A percentile compares a stretch with the other conserved stretches of the same genome.
Evolutionary conservation across 371 early-diverging fungal genomes (phyloP).

Genomic region (Haplosporangium sp.): DNA sequence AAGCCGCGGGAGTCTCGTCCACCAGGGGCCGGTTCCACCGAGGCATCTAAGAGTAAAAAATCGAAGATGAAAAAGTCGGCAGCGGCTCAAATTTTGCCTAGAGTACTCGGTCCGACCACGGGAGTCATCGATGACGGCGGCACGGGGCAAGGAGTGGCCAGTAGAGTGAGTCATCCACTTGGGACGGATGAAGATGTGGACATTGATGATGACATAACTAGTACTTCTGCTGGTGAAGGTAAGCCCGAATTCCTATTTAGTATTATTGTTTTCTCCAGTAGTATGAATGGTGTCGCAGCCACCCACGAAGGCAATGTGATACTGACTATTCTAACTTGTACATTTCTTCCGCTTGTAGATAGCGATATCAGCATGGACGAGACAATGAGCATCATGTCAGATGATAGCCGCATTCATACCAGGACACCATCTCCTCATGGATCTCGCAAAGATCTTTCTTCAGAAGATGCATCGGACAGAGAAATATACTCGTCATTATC

Average conservation of each 20-base stretch:
- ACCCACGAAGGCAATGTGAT: no score
- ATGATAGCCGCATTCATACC: conserved; percentile 21
- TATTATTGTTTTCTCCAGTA: no score
- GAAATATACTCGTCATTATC: conserved; percentile 28
- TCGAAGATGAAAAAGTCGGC: conserved; percentile 8
- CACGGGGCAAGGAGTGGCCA: conserved; percentile 3
- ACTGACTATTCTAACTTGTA: no score
- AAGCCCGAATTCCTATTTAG: no score
- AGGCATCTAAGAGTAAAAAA: conserved; percentile 13
- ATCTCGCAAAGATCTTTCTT: conserved; percentile 21
- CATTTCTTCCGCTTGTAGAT: no score
- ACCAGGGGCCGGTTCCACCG: conserved; percentile 4
- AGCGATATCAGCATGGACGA: conserved; percentile 45
- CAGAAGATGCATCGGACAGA: conserved; percentile 33
- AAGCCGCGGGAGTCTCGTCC: conserved; percentile 43
- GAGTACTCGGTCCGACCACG: background rate
- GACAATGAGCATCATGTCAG: conserved; percentile 37
- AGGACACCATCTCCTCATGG: conserved; percentile 31
- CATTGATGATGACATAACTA: conserved; percentile 8
- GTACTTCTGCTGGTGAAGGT: conserved; percentile 14
- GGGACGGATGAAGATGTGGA: conserved; percentile 19
- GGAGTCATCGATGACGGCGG: conserved; percentile 5
- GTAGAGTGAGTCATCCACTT: background rate
- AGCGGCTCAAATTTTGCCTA: conserved; percentile 17
- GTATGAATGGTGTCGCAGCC: no score